Evolutionary conservation across 2,329 filamentous ascomycete species (phyloP).

Genomic region (Epichloe hybrida): DNA sequence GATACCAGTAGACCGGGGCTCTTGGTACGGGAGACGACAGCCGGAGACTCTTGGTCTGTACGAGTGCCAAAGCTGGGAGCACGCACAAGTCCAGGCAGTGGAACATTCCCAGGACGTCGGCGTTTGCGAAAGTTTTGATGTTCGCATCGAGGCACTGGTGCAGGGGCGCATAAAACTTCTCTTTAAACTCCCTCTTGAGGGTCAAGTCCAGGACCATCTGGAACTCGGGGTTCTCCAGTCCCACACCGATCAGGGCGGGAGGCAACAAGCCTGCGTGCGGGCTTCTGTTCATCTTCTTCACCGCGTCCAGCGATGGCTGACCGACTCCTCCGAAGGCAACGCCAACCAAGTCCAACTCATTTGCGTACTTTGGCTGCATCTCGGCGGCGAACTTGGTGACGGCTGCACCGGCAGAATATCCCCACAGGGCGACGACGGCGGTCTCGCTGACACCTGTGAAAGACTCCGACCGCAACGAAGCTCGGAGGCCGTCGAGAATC

Average conservation of each 20-base stretch:
- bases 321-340: background rate
- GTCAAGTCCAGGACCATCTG: background rate
- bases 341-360: background rate
- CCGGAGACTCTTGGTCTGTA: background rate
- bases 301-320: too few relatives aligned
- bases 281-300: background rate
- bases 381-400: background rate
- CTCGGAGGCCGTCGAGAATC: background rate
- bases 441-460: background rate
- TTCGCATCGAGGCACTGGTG: background rate
- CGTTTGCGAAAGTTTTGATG: background rate
- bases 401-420: background rate
- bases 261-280: background rate
- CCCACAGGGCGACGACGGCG: background rate
- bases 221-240: background rate
- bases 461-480: background rate
- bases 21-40: background rate
- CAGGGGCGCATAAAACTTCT: background rate
- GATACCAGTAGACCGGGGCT: background rate
- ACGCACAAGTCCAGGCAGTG: background rate
- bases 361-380: background rate
- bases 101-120: background rate
- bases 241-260: background rate
- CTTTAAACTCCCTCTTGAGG: background rate
- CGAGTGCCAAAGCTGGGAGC: background rate